Evolutionary conservation across 1,139 yeast species (phyloP), one percentile per base, ranked within the genome.

Genomic region (Debaryomyces singareniensis): DNA sequence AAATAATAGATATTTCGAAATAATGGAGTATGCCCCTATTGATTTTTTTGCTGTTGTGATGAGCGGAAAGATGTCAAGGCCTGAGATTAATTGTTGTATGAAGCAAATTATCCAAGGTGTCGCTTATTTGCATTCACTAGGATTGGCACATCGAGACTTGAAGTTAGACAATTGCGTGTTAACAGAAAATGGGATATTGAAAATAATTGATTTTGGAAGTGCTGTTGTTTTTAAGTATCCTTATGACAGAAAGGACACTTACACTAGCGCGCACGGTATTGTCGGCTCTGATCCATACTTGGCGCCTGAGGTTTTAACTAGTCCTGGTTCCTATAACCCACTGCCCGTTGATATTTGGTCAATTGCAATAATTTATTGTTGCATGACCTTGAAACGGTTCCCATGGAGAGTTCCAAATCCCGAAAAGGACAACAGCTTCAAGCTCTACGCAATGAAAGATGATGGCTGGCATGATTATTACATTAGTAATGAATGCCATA

Each of bases 211-310:
- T 56, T 91, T 91, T 58, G 99, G 99, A 11, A 81, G 95, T 34
- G 95, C 98, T 1, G 91, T 84, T 12, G 95, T 93, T 14, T 91
- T 87, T 66, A 79, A 78, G 49, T 91, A 89, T 52, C 97, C 97
- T 1, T 84, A 83, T 53, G 93, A 87, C 45, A 66, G 64, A 39
- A 60, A 61, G 37, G 77, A 75, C 30, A 23, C 14, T 13, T 10
- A 13, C 11, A 23, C 11, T 9, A 74, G 72, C 29, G 89, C 96
- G 29, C 89, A 82, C 42, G 98, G 98, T 5, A 81, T 91, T 40
- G 96, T 91, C 32, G 99, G 99, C 4, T 85, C 96, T 6, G 99
- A 93, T 57, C 99, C 99, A 4, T 91, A 91, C 51, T 70, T 91
- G 48, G 97, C 98, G 1, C 98, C 99, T 0, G 99, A 91, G 55